phyloP scores from a whole-genome alignment of 768 basidiomycete species.

The Termitomyces sp. region DNA sequence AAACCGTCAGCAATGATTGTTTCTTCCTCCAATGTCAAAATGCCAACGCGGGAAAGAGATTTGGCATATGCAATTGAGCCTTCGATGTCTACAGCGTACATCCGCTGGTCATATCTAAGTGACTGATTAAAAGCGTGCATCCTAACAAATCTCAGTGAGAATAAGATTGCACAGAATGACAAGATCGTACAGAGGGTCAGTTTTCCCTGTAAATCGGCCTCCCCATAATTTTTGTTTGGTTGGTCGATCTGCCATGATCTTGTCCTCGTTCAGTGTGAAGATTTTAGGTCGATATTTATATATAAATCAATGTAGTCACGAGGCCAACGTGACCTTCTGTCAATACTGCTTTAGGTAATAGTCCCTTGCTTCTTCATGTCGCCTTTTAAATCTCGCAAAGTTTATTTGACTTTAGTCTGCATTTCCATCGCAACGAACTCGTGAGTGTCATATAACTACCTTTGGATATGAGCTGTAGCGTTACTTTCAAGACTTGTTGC shows the following conservation, averaged over 20 bases:
- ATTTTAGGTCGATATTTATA: too few relatives aligned
- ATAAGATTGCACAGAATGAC: background rate
- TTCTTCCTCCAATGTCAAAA: conserved; percentile 77
- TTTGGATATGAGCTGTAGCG: background rate
- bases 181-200: conserved; percentile 72
- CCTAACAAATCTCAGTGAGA: conserved; percentile 31
- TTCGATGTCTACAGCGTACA: conserved; percentile 87
- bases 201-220: conserved; percentile 82
- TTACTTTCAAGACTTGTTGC: conserved; percentile 51
- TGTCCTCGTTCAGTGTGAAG: too few relatives aligned
- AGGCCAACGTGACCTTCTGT: too few relatives aligned
- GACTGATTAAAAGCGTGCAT: conserved; percentile 99
- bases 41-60: conserved; percentile 73
- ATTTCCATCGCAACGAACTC: conserved; percentile 59
- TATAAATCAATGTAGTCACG: too few relatives aligned
- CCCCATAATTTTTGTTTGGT: conserved; percentile 80
- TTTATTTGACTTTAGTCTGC: conserved; percentile 25
- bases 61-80: conserved; percentile 97
- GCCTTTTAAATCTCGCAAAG: background rate
- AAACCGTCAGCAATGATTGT: conserved; percentile 70
- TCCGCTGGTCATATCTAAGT: conserved; percentile 88
- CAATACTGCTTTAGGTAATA: too few relatives aligned
- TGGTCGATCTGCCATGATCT: conserved; percentile 21
- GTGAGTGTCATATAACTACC: conserved; percentile 29
- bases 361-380: too few relatives aligned